Evolutionary conservation across 164 flowering plant species (phyloP), one percentile per base, ranked within the genome.

Genomic region (Chloranthus sessilifolius): DNA sequence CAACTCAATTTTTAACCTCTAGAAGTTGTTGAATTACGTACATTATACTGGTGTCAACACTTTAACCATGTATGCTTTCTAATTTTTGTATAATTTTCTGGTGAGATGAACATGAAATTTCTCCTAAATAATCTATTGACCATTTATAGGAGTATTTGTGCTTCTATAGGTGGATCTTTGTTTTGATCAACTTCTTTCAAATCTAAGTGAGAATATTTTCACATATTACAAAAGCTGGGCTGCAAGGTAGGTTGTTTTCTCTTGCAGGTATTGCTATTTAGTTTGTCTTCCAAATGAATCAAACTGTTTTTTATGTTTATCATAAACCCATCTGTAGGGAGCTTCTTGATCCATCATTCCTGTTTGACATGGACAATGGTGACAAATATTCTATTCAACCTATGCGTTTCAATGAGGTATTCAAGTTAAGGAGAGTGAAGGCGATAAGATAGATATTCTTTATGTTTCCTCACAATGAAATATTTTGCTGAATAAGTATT

Each of bases 141-240:
- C n/a, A n/a, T n/a, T n/a, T n/a, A n/a, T n/a, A n/a, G n/a, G n/a
- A n/a, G n/a, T n/a, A n/a, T n/a, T n/a, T n/a, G n/a, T n/a, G n/a
- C n/a, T 24, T 27, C 50, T 63, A 3, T 50, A 94, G 99, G 99
- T 83, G 62, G 99, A 94, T 63, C 95, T 82, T 58, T 84, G 95
- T 69, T 94, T 94, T 65, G 99, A 94, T 67, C 78, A 89, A 63
- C 87, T 94, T 67, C 85, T 89, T 49, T 66, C 83, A 48, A 94
- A 75, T 64, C 71, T 89, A 39, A 78, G 83, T 65, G 97, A 84
- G 17, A 62, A 60, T 48, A 75, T 89, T 57, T 94, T 86, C 71
- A 84, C 96, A 39, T 79, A 94, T 63, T 86, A 82, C 71, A 94
- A 94, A 73, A 82, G 96, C 60, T 80, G 85, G 80, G 95, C 99